These are phyloP conservation scores for Gonium pectorale DNA, from an alignment of 139 green algal genomes.

Conservation along the genomic window DNA sequence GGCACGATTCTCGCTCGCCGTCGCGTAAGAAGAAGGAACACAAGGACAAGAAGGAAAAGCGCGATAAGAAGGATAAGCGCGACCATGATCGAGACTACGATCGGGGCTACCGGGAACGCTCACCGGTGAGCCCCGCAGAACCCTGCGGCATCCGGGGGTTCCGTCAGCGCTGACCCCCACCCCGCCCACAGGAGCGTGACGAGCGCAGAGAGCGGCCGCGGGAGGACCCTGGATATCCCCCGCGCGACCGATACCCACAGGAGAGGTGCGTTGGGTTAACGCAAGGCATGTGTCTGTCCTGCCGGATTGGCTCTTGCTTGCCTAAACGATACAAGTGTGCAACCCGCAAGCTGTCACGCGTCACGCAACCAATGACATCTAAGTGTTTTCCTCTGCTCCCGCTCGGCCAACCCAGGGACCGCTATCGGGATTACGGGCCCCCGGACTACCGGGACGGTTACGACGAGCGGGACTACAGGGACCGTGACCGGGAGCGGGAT, in stretches of 20 bases:
- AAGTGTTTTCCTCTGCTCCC: too few species aligned
- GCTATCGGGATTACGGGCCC: not conserved
- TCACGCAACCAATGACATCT: too few species aligned
- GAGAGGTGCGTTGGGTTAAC: too few species aligned
- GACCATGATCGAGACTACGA: constrained; percentile 36
- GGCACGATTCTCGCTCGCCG: constrained; percentile 26
- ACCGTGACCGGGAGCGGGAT: constrained; percentile 11
- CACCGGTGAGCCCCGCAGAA: too few species aligned
- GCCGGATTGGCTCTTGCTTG: too few species aligned
- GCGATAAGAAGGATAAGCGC: constrained; percentile 17
- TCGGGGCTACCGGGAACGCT: constrained; percentile 14
- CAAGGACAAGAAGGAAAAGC: constrained; percentile 44
- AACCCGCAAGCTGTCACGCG: too few species aligned
- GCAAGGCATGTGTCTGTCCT: too few species aligned
- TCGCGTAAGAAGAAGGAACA: constrained; percentile 33
- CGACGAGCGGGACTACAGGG: not conserved
- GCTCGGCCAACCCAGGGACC: constrained; percentile 36
- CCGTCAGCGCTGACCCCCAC: too few species aligned
- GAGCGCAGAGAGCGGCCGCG: not conserved
- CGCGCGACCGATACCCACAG: constrained; percentile 34
- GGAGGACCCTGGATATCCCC: not conserved
- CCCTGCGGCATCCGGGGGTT: too few species aligned
- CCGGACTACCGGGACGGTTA: constrained; percentile 27
- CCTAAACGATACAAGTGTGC: too few species aligned
- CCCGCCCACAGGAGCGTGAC: constrained; percentile 1